Percentiles rank a stretch among this genome's conserved stretches.
These are phyloP conservation scores for Diaporthe aspalathi DNA, from an alignment of 2,329 filamentous ascomycete genomes.

Conservation along the genomic window DNA sequence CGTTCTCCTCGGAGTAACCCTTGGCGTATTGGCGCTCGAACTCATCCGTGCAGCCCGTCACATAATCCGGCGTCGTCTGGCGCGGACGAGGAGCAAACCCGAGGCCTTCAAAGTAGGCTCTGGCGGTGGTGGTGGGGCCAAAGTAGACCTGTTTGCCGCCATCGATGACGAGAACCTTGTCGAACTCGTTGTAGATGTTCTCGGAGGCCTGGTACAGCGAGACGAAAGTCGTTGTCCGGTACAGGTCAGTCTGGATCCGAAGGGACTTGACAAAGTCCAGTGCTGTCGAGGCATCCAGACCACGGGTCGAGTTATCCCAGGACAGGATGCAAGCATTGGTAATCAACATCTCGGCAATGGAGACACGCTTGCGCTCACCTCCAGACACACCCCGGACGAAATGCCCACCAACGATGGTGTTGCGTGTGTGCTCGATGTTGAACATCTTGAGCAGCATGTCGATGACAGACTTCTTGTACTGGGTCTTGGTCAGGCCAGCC, in stretches of 20 bases:
- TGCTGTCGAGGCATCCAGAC: constrained; percentile 67
- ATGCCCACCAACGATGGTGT: constrained; percentile 86
- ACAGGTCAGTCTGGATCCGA: constrained; percentile 84
- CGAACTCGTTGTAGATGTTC: constrained; percentile 82
- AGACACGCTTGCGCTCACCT: constrained; percentile 83
- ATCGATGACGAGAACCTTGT: constrained; percentile 87
- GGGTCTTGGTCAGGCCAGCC: constrained; percentile 75
- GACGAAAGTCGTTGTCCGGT: constrained; percentile 86
- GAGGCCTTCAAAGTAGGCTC: constrained; percentile 79
- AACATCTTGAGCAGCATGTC: constrained; percentile 87
- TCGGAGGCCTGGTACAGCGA: constrained; percentile 89
- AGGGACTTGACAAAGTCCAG: constrained; percentile 70
- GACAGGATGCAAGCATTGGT: constrained; percentile 77
- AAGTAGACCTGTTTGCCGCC: constrained; percentile 81
- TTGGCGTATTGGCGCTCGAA: constrained; percentile 82
- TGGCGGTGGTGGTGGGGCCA: constrained; percentile 74
- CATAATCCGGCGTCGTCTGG: constrained; percentile 84
- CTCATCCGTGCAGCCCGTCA: constrained; percentile 86
- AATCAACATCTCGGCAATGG: constrained; percentile 85
- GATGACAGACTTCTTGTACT: constrained; percentile 82
- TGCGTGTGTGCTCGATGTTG: constrained; percentile 88
- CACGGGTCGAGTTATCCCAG: constrained; percentile 77
- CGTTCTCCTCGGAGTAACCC: constrained; percentile 73
- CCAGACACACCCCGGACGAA: constrained; percentile 85
- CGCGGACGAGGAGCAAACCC: constrained; percentile 80